Conservation (phyloP, 2,329 filamentous ascomycete species). For the Lachnellula hyalina region DNA sequence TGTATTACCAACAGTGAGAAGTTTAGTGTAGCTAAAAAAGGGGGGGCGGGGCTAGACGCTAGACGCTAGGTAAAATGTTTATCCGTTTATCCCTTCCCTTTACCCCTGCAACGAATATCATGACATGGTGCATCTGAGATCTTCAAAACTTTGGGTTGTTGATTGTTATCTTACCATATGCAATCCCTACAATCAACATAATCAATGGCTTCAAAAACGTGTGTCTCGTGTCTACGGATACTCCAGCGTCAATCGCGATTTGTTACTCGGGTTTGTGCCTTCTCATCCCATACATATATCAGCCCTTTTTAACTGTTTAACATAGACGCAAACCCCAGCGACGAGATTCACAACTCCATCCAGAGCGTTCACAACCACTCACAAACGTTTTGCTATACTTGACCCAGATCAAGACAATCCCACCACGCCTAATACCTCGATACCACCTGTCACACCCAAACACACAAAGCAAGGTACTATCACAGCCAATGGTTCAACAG, state of each 20-base stretch:
- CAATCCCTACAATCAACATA: too few relatives aligned
- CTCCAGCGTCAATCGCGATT: conserved; percentile 20
- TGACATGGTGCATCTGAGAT: too few relatives aligned
- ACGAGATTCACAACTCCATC: conserved; percentile 5
- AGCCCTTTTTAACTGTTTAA: conserved; percentile 5
- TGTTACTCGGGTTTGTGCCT: conserved; percentile 13
- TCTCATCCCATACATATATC: background rate
- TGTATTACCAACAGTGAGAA: too few relatives aligned
- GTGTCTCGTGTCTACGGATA: conserved; percentile 26
- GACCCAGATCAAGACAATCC: conserved; percentile 15
- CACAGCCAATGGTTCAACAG: background rate
- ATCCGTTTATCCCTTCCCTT: too few relatives aligned
- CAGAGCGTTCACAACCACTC: conserved; percentile 22
- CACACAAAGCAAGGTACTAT: conserved; percentile 5
- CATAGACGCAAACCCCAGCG: conserved; percentile 7
- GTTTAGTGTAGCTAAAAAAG: too few relatives aligned
- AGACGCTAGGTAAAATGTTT: too few relatives aligned
- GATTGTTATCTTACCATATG: too few relatives aligned
- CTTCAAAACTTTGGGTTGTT: too few relatives aligned
- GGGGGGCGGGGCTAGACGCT: too few relatives aligned
- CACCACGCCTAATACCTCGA: conserved; percentile 14
- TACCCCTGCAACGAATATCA: too few relatives aligned
- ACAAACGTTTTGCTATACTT: conserved; percentile 23
- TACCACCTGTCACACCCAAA: conserved; percentile 15
- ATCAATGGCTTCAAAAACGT: conserved; percentile 25